Evolutionary conservation across 352 stramenopile genomes (phyloP).

Genomic region (Pythium pyrilobum): DNA sequence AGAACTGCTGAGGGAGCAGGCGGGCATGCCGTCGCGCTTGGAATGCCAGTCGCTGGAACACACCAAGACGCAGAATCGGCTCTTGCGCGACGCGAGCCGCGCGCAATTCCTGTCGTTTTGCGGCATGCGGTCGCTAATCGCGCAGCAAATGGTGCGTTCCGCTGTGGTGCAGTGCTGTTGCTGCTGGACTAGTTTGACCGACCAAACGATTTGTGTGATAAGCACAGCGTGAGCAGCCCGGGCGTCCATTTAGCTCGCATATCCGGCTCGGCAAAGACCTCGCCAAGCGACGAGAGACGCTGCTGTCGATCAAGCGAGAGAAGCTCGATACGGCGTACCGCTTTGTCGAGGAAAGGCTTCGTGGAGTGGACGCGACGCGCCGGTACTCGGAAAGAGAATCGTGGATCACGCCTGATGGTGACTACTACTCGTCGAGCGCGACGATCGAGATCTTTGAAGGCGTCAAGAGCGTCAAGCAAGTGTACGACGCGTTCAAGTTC

Average conservation of each 20-base stretch:
- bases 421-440: constrained; percentile 16
- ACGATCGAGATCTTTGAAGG: constrained; percentile 40
- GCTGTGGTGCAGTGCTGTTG: background rate
- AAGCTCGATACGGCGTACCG: constrained; percentile 9
- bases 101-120: constrained; percentile 7
- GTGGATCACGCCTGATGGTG: constrained; percentile 10
- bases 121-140: constrained; percentile 12
- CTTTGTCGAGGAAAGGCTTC: constrained; percentile 6
- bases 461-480: constrained; percentile 31
- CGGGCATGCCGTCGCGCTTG: background rate
- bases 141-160: constrained; percentile 6
- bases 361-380: constrained; percentile 10
- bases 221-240: no score
- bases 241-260: constrained; percentile 8
- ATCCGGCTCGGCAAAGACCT: constrained; percentile 13
- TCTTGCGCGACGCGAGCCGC: constrained; percentile 19
- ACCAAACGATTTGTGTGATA: no score
- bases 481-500: constrained; percentile 40
- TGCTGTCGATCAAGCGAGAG: constrained; percentile 9
- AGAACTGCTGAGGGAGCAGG: constrained; percentile 13
- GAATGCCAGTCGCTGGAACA: no score
- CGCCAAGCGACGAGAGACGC: constrained; percentile 6
- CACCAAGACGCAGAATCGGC: no score
- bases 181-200: background rate
- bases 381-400: constrained; percentile 9